Conservation (phyloP, 441 rosid genomes). For the Hura crepitans region DNA sequence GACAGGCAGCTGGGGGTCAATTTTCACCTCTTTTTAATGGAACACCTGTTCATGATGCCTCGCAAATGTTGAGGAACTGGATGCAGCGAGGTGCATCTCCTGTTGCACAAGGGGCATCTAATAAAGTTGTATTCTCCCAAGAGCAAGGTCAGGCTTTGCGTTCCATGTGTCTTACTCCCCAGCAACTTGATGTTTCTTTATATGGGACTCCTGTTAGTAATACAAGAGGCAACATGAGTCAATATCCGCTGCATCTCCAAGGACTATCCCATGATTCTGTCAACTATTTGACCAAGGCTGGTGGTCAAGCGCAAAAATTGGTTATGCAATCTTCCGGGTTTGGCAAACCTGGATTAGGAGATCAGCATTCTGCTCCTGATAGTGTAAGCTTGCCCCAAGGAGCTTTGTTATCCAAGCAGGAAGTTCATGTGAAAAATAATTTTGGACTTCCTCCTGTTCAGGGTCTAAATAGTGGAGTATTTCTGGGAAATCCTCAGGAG, state of each 20-base stretch:
- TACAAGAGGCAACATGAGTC: conserved; percentile 40
- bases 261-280: conserved; percentile 15
- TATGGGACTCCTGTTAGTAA: conserved; percentile 51
- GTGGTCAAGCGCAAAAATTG: conserved; percentile 40
- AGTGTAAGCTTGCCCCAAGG: conserved; percentile 41
- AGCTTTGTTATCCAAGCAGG: conserved; percentile 38
- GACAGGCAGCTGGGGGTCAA: conserved; percentile 37
- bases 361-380: conserved; percentile 41
- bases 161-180: conserved; percentile 43
- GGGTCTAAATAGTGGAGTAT: conserved; percentile 35
- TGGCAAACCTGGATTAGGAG: conserved; percentile 38
- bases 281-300: conserved; percentile 11
- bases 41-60: conserved; percentile 50
- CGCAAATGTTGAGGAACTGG: conserved; percentile 52
- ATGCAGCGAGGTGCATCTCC: conserved; percentile 47
- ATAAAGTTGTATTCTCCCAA: conserved; percentile 42
- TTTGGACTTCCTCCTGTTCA: conserved; percentile 35
- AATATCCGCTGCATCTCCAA: conserved; percentile 33
- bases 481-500: conserved; percentile 41
- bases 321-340: conserved; percentile 38
- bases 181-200: conserved; percentile 53
- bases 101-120: conserved; percentile 43
- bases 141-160: conserved; percentile 49
- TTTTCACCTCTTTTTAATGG: conserved; percentile 51
- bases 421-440: conserved; percentile 35